Evolutionary conservation across 1,284 basidiomycete genomes (phyloP).

Genomic region (Fomes fomentarius): DNA sequence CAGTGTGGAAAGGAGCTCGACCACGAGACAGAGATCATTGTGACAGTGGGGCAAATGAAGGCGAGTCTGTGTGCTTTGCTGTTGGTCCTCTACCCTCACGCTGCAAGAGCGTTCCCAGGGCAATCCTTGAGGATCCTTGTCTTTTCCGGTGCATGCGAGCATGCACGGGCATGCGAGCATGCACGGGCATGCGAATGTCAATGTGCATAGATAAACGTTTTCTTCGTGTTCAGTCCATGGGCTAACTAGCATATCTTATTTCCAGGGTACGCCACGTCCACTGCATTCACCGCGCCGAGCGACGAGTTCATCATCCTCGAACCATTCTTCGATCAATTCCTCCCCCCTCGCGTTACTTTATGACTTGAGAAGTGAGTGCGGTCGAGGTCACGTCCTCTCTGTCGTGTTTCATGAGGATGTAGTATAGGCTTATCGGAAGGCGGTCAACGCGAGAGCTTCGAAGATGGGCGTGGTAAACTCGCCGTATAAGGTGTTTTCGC

Average conservation of each 20-base stretch:
- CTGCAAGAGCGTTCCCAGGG: too few relatives aligned
- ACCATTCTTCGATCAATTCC: conserved; percentile 97
- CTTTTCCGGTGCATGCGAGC: too few relatives aligned
- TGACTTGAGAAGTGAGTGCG: too few relatives aligned
- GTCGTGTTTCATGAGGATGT: conserved; percentile 94
- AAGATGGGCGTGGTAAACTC: conserved; percentile 95
- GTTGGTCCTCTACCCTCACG: too few relatives aligned
- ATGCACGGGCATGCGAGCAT: too few relatives aligned
- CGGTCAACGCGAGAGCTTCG: conserved; percentile 83
- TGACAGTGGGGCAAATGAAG: conserved; percentile 97
- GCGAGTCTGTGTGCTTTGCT: conserved; percentile 40
- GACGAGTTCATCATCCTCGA: conserved; percentile 99
- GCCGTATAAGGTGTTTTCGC: conserved; percentile 94
- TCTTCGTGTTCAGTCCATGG: neutral
- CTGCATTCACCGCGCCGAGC: conserved; percentile 84
- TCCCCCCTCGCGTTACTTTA: too few relatives aligned
- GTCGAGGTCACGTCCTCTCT: too few relatives aligned
- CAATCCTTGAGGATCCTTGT: too few relatives aligned
- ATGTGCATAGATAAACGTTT: too few relatives aligned
- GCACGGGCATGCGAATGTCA: neutral
- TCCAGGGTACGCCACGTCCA: conserved; percentile 85
- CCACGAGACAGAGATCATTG: conserved; percentile 50
- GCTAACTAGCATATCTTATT: neutral
- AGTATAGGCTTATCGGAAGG: conserved; percentile 77
- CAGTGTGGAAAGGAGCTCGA: conserved; percentile 76